Evolutionary conservation across 2,329 filamentous ascomycete genomes (phyloP).

Genomic region (Cryphonectria radicalis): DNA sequence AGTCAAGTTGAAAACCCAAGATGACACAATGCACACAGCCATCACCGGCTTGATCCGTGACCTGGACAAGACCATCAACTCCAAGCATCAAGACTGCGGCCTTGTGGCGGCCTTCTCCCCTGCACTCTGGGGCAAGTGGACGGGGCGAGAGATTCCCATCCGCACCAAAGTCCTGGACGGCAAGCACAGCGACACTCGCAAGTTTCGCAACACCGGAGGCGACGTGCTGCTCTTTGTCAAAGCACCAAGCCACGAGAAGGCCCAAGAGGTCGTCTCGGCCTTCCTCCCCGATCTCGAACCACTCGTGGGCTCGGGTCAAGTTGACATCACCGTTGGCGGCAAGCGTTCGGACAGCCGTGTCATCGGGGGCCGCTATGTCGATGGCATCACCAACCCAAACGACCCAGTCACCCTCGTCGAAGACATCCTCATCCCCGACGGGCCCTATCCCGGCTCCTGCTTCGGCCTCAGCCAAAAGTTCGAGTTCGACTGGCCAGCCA

Average conservation of each 20-base stretch:
- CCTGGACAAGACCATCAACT: conserved; percentile 4
- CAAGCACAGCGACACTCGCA: conserved; percentile 2
- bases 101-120: conserved; percentile 8
- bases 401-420: conserved; percentile 23
- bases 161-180: conserved; percentile 9
- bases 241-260: conserved; percentile 9
- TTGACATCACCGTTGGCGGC: conserved; percentile 7
- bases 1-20: conserved; percentile 8
- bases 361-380: conserved; percentile 22
- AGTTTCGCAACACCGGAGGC: conserved; percentile 13
- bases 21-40: conserved; percentile 10
- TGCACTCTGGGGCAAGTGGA: conserved; percentile 5
- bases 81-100: conserved; percentile 3
- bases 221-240: conserved; percentile 12
- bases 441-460: conserved; percentile 7
- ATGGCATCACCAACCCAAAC: conserved; percentile 26
- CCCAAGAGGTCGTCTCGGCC: background rate
- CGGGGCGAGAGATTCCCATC: conserved; percentile 13
- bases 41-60: conserved; percentile 3
- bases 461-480: conserved; percentile 27
- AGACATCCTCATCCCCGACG: conserved; percentile 20
- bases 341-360: conserved; percentile 15
- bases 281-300: background rate
- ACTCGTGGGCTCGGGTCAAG: background rate
- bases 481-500: conserved; percentile 22